Base-by-base conservation (phyloP, 2,329 filamentous ascomycete genomes). In the Xylariaceae sp. region DNA sequence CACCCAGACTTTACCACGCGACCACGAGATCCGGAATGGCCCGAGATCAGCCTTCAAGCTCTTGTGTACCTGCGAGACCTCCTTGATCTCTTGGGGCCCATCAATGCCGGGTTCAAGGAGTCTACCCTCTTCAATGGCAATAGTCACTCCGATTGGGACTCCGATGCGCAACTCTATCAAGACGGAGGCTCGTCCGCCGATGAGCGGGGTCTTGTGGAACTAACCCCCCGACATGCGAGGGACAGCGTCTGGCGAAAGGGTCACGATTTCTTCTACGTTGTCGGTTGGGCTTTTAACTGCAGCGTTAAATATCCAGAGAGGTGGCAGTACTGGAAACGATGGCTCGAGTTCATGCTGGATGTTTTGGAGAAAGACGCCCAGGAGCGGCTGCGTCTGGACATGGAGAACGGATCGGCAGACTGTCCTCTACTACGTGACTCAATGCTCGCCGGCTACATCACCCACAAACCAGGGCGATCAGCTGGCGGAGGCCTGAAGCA, bases 241-340 rank as follows among this genome's bases (percentile, higher is more conserved):
- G 70, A 81, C 35, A 84, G 85, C 22, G 52, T 96, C 2, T 95
- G 87, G 80, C 71, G 70, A 14, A 77, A 80, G n/a, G 87, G 85
- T 1, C 82, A 87, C 49, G 88, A 95, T 61, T 94, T 97, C 58
- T 98, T 93, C 89, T 79, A 83, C 34, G 79, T 88, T 0, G 77
- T 93, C 0, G 93, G 92, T 3, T 97, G 93, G 93, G 86, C 88
- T 0, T 90, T 97, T 64, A 93, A 92, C 62, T 97, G 92, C 68
- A 91, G 88, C 41, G 76, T 86, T 2, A 65, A 77, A 23, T 75
- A 92, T 55, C 82, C 82, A 2, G 75, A 78, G 33, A 77, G 92
- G 17, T 97, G 93, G 92, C 76, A 74, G 40, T 77, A 83, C 59
- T 97, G 91, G 90, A 82, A 77, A 55, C 67, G 80, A 6, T 95